These are phyloP conservation scores for Tephrocybe sp. DNA, from an alignment of 768 basidiomycete species.

Conservation along the genomic window DNA sequence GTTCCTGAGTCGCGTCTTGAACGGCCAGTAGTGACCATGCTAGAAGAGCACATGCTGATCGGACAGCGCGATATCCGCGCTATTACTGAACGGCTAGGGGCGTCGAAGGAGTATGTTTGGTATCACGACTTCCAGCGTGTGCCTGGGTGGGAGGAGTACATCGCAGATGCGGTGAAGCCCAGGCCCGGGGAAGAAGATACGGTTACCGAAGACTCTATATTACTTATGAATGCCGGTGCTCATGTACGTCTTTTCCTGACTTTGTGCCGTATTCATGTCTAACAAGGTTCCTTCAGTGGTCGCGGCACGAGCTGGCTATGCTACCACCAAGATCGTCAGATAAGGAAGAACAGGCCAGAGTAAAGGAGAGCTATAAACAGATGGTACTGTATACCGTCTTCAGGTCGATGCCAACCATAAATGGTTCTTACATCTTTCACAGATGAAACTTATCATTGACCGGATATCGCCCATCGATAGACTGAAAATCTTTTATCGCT, in stretches of 20 bases:
- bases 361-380: conserved; percentile 25
- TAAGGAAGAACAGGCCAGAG: conserved; percentile 22
- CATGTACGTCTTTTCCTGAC: conserved; percentile 16
- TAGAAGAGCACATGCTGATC: conserved; percentile 28
- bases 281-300: conserved; percentile 19
- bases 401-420: background rate
- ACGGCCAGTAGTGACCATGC: conserved; percentile 26
- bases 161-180: conserved; percentile 18
- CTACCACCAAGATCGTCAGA: conserved; percentile 21
- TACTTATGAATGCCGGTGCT: conserved; percentile 26
- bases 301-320: conserved; percentile 25
- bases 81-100: conserved; percentile 24
- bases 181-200: conserved; percentile 20
- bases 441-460: conserved; percentile 21
- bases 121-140: conserved; percentile 24
- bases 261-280: background rate
- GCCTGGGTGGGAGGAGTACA: conserved; percentile 23
- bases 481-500: conserved; percentile 23
- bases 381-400: conserved; percentile 17
- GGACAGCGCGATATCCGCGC: conserved; percentile 22
- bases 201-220: conserved; percentile 25
- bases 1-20: conserved; percentile 25
- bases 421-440: background rate
- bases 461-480: conserved; percentile 19
- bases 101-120: conserved; percentile 22